phyloP scores from a whole-genome alignment of 306 rosid species.

The Vigna reflexopilosa region DNA sequence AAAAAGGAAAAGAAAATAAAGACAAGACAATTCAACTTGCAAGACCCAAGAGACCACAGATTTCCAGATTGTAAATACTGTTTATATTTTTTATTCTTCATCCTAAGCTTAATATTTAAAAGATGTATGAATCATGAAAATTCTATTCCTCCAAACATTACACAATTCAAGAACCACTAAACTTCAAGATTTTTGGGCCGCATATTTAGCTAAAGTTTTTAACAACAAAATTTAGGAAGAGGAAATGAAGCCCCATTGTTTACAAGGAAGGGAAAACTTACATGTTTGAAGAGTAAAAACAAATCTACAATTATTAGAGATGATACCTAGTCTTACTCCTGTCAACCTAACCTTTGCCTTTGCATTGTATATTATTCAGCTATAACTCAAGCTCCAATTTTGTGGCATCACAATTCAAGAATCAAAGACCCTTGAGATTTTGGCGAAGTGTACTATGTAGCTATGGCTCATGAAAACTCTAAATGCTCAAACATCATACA shows the following conservation, averaged over 20 bases:
- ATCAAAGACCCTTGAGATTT: neutral
- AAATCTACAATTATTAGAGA: neutral
- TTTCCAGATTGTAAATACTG: slow-evolving; percentile 9
- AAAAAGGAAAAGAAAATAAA: neutral
- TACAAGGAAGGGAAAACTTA: too few relatives aligned
- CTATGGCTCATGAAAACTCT: neutral
- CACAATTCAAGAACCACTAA: too few relatives aligned
- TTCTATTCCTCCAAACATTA: too few relatives aligned
- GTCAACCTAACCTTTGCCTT: too few relatives aligned
- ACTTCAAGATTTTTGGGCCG: too few relatives aligned
- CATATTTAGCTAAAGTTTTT: too few relatives aligned
- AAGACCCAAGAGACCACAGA: neutral
- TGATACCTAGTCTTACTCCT: too few relatives aligned
- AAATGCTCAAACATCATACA: neutral
- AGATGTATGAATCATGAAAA: neutral
- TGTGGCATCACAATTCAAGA: neutral
- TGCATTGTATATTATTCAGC: too few relatives aligned
- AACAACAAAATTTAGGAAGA: too few relatives aligned
- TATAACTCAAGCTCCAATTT: too few relatives aligned
- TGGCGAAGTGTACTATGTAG: neutral
- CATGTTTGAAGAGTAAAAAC: neutral
- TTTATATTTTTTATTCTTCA: neutral
- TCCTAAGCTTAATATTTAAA: slow-evolving; percentile 2
- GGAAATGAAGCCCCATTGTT: too few relatives aligned
- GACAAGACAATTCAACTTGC: slow-evolving; percentile 2